Conservation (phyloP, 495 filamentous ascomycete genomes). For the Penicillium dipodomyicola region DNA sequence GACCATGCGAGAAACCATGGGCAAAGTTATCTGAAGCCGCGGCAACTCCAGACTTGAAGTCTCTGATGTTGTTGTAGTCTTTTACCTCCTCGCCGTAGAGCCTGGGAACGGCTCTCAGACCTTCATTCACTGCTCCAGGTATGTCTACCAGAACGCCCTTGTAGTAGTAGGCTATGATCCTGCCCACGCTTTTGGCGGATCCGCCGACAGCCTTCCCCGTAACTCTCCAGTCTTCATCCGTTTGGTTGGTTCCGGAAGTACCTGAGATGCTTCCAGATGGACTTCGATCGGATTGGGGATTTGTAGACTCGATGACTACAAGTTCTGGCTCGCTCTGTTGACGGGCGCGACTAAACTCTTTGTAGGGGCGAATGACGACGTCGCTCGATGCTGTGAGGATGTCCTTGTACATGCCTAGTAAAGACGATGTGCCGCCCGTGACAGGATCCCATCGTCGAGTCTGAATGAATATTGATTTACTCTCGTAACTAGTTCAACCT, state of each 20-base stretch:
- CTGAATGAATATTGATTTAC: conserved; percentile 34
- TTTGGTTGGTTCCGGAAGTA: neutral
- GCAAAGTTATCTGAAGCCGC: conserved; percentile 56
- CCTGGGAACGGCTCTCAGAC: conserved; percentile 79
- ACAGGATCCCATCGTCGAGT: conserved; percentile 43
- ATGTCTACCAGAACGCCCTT: conserved; percentile 59
- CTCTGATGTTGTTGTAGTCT: conserved; percentile 31
- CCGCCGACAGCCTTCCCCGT: conserved; percentile 27
- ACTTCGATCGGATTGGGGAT: neutral
- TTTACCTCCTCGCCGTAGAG: conserved; percentile 64
- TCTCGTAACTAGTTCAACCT: conserved; percentile 20
- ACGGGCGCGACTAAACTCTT: conserved; percentile 24
- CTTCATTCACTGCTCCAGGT: conserved; percentile 69
- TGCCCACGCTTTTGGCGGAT: conserved; percentile 36
- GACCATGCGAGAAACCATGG: conserved; percentile 70
- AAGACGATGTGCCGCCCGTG: conserved; percentile 45
- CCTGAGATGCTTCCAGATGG: neutral
- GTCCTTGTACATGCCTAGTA: conserved; percentile 23
- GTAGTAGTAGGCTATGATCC: conserved; percentile 30
- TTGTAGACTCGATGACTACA: conserved; percentile 6
- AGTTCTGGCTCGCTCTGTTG: conserved; percentile 7
- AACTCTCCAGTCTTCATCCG: conserved; percentile 7
- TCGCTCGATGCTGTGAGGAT: conserved; percentile 31
- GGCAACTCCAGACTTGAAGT: conserved; percentile 37
- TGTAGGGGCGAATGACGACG: conserved; percentile 37